Evolutionary conservation across 331 rosid species (phyloP).

Genomic region (Quercus phellos): DNA sequence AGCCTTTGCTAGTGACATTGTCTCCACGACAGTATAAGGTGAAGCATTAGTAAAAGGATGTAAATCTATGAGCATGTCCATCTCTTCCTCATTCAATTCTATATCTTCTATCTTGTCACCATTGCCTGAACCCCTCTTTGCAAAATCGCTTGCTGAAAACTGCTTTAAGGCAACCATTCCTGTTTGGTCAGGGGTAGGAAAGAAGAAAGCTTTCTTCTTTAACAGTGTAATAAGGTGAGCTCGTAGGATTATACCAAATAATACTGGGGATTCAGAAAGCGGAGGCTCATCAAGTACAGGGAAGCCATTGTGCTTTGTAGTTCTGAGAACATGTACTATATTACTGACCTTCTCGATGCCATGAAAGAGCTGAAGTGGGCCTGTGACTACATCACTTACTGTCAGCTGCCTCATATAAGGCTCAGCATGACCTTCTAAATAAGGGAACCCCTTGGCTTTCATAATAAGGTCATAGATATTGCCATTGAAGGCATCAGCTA

Average conservation of each 20-base stretch:
- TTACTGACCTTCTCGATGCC: conserved; percentile 84
- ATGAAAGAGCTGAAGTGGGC: conserved; percentile 75
- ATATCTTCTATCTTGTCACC: conserved; percentile 53
- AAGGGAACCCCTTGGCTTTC: conserved; percentile 96
- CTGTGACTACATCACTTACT: conserved; percentile 65
- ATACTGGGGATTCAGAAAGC: conserved; percentile 42
- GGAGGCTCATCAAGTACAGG: conserved; percentile 89
- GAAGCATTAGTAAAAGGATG: conserved; percentile 90
- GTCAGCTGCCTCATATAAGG: conserved; percentile 90
- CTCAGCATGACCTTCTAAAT: conserved; percentile 73
- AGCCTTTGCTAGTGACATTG: conserved; percentile 93
- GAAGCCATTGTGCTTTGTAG: conserved; percentile 77
- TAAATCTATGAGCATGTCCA: conserved; percentile 79
- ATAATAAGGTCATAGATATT: conserved; percentile 81
- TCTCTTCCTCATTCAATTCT: conserved; percentile 61
- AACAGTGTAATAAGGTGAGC: conserved; percentile 69
- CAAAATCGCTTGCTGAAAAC: conserved; percentile 65
- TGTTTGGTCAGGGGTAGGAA: conserved; percentile 31
- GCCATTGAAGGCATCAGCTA: conserved; percentile 79
- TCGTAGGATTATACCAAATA: conserved; percentile 79
- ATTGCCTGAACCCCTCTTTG: conserved; percentile 58
- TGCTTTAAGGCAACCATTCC: conserved; percentile 25
- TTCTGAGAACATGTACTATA: conserved; percentile 60
- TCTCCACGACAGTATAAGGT: conserved; percentile 85
- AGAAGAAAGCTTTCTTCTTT: conserved; percentile 68